Evolutionary conservation across 345 rosid species (phyloP).

Genomic region (Rhizophora mangle): DNA sequence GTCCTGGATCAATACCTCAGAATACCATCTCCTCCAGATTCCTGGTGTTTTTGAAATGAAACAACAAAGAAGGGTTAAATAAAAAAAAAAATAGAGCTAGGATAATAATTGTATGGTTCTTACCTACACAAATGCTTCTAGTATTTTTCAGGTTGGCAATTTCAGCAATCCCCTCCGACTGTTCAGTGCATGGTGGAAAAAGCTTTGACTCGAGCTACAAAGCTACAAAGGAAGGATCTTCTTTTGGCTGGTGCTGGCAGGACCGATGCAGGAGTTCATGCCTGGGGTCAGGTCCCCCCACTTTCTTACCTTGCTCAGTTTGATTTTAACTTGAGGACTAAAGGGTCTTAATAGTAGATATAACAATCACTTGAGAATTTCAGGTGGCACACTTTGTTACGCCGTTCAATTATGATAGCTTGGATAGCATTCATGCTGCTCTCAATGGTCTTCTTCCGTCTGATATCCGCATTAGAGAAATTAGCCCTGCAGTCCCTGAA

Average conservation of each 20-base stretch:
- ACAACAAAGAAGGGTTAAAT: no score
- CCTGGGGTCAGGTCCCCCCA: constrained; percentile 83
- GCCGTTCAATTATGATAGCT: constrained; percentile 68
- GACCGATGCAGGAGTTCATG: constrained; percentile 95
- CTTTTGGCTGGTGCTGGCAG: constrained; percentile 78
- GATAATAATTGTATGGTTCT: background rate
- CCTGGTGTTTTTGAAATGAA: no score
- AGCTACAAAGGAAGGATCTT: constrained; percentile 64
- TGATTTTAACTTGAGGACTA: background rate
- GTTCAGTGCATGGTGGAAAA: constrained; percentile 69
- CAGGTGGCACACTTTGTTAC: constrained; percentile 95
- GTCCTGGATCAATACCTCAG: no score
- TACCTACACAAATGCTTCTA: background rate
- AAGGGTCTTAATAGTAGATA: background rate
- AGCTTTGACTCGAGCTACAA: constrained; percentile 61
- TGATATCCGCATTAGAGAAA: constrained; percentile 78
- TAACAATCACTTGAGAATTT: constrained; percentile 23
- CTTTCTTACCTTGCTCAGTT: constrained; percentile 19
- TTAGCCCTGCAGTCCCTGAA: constrained; percentile 65
- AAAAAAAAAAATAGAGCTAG: background rate
- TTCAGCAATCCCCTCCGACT: constrained; percentile 81
- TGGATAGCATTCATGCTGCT: constrained; percentile 68
- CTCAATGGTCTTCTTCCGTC: constrained; percentile 81
- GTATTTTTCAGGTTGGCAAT: constrained; percentile 73
- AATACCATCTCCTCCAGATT: no score